Conservation (phyloP, 768 basidiomycete species). For the Tylopilus intermedius region DNA sequence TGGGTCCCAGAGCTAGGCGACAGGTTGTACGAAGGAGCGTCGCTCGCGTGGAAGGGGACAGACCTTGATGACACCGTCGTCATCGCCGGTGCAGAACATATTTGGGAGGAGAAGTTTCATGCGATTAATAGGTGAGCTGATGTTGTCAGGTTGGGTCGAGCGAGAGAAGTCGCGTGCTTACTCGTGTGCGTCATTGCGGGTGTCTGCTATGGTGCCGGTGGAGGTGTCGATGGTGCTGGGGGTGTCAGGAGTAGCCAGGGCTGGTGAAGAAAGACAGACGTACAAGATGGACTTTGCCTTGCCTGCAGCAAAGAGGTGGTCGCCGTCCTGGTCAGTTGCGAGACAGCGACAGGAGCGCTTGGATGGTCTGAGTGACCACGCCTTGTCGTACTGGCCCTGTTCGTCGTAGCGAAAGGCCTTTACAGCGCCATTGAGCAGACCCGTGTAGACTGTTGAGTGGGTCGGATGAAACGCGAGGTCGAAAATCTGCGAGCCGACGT, state of each 20-base stretch:
- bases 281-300: slow-evolving; percentile 79
- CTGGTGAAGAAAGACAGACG: slow-evolving; percentile 28
- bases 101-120: slow-evolving; percentile 67
- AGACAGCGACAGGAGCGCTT: slow-evolving; percentile 82
- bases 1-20: slow-evolving; percentile 81
- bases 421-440: slow-evolving; percentile 76
- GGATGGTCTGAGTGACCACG: slow-evolving; percentile 66
- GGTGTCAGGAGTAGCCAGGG: slow-evolving; percentile 12
- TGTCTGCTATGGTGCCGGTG: slow-evolving; percentile 48
- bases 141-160: slow-evolving; percentile 24
- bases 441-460: slow-evolving; percentile 64
- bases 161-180: slow-evolving; percentile 35
- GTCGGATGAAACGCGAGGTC: slow-evolving; percentile 86
- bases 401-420: slow-evolving; percentile 80
- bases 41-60: slow-evolving; percentile 9
- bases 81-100: slow-evolving; percentile 82
- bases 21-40: not conserved
- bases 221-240: slow-evolving; percentile 62
- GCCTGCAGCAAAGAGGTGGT: slow-evolving; percentile 68
- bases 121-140: slow-evolving; percentile 81
- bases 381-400: slow-evolving; percentile 50
- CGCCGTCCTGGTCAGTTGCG: slow-evolving; percentile 62
- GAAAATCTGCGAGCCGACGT: slow-evolving; percentile 75
- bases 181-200: slow-evolving; percentile 59
- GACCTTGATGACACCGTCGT: slow-evolving; percentile 92